phyloP scores from a whole-genome alignment of 1,284 basidiomycete species.

The Ganoderma sinense region DNA sequence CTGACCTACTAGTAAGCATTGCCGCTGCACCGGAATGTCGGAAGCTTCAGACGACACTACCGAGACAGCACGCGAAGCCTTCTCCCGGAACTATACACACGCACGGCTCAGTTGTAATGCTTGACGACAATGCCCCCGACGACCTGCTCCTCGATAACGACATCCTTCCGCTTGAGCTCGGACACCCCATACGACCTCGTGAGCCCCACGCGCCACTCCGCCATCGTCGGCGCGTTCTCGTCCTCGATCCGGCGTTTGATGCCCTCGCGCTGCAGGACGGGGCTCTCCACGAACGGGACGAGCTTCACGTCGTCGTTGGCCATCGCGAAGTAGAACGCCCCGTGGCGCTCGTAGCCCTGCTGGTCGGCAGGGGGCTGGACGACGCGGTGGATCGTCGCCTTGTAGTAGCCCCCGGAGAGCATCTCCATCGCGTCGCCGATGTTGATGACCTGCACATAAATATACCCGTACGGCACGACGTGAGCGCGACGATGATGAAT shows the following conservation, averaged over 20 bases:
- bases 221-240: constrained; percentile 44
- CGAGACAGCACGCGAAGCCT: background rate
- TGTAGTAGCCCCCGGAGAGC: constrained; percentile 52
- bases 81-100: background rate
- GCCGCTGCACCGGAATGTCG: too few species aligned
- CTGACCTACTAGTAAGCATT: too few species aligned
- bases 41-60: background rate
- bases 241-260: constrained; percentile 37
- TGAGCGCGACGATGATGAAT: background rate
- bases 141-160: constrained; percentile 48
- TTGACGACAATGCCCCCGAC: constrained; percentile 51
- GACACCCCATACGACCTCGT: constrained; percentile 45
- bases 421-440: constrained; percentile 51
- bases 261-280: constrained; percentile 40
- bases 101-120: constrained; percentile 46
- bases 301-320: constrained; percentile 41
- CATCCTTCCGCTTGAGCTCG: constrained; percentile 42
- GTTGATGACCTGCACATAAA: constrained; percentile 44
- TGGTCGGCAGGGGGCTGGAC: constrained; percentile 59
- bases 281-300: constrained; percentile 37
- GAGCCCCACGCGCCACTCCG: constrained; percentile 46
- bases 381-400: constrained; percentile 51
- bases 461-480: background rate
- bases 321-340: constrained; percentile 51
- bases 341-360: constrained; percentile 47